Evolutionary conservation across 805 yeast genomes (phyloP).

Genomic region (Kluyveromyces nonfermentans): DNA sequence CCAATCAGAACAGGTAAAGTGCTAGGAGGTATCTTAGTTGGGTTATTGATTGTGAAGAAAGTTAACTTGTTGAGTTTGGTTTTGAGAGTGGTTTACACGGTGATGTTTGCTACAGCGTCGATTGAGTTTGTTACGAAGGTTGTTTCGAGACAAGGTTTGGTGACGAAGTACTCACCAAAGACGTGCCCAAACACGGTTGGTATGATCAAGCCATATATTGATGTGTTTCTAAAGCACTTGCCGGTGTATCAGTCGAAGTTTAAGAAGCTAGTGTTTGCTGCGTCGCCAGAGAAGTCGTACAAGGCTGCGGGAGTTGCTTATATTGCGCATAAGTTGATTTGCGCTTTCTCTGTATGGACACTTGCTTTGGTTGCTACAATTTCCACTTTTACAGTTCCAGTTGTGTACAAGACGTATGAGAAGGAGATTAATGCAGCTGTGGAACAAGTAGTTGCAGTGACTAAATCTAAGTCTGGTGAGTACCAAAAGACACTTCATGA

Average conservation of each 20-base stretch:
- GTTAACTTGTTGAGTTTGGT: conserved; percentile 54
- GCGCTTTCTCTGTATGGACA: conserved; percentile 65
- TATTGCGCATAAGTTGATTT: conserved; percentile 60
- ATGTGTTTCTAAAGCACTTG: conserved; percentile 27
- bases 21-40: conserved; percentile 51
- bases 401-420: conserved; percentile 63
- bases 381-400: conserved; percentile 65
- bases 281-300: conserved; percentile 62
- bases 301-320: conserved; percentile 62
- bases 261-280: conserved; percentile 55
- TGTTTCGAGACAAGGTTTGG: conserved; percentile 68
- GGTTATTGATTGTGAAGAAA: conserved; percentile 48
- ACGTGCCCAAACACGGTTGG: conserved; percentile 29
- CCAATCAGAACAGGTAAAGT: conserved; percentile 67
- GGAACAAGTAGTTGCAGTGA: conserved; percentile 36
- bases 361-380: conserved; percentile 49
- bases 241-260: conserved; percentile 43
- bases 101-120: conserved; percentile 53
- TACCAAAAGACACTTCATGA: conserved; percentile 41
- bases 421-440: conserved; percentile 64
- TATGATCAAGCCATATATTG: conserved; percentile 25
- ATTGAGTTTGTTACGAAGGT: conserved; percentile 71
- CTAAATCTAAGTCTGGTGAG: conserved; percentile 41
- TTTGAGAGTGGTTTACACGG: conserved; percentile 51
- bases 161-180: conserved; percentile 61